Evolutionary conservation across 768 basidiomycete genomes (phyloP), one percentile per base, ranked within the genome.

Genomic region (Termitomyces sp.): DNA sequence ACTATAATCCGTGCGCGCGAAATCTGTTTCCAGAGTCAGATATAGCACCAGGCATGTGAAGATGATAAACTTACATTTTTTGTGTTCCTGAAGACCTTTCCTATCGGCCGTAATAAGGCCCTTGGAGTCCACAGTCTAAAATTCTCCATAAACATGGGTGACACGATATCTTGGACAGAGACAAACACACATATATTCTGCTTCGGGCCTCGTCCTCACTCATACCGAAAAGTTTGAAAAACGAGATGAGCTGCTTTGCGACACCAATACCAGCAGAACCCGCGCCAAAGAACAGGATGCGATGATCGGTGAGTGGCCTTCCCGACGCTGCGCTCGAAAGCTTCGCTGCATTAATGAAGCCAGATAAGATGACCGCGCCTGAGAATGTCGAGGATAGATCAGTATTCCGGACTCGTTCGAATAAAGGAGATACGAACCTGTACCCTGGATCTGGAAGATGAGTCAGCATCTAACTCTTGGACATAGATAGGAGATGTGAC

Each of bases 211-310:
- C 85, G 57, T 87, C 81, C 60, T 81, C 84, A 19, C 71, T 74
- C 68, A 89, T 60, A 9, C 88, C 87, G 42, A 80, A 72, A 62
- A 89, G 70, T 50, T 79, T 88, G 76, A 93, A 91, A 77, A 93
- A 94, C 55, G 87, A 87, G 67, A 84, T 75, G 30, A 90, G 75
- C 66, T 94, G 91, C 71, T 84, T 85, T 44, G 88, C 93, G 40
- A 96, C 94, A 54, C 93, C 94, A 51, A 94, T 87, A 45, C 92
- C 93, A 8, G 90, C 88, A 11, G 86, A 88, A 0, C 94, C 94
- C 1, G 93, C 91, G n/a, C 94, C 94, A 50, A 90, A 85, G 78
- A 96, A 94, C 50, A 95, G 76, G 63, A 95, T 88, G 45, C 82
- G 81, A 63, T 95, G 93, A 48, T 90, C 87, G 28, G 76, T 70